Base-by-base conservation (phyloP, 1,284 basidiomycete species). In the Termitomyces sp. region DNA sequence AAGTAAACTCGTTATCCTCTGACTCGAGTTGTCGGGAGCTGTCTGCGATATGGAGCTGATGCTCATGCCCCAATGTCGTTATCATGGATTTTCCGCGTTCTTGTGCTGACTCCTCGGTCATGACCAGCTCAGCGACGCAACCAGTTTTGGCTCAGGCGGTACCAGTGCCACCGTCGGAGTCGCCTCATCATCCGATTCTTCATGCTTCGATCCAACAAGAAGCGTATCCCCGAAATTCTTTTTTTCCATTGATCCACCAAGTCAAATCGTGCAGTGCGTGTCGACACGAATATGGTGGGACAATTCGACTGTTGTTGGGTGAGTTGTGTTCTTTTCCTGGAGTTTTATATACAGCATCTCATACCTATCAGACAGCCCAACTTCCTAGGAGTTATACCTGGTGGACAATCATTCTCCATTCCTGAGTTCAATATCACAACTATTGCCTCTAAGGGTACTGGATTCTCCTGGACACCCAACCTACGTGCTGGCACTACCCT, bases 361-460 rank as follows among this genome's bases (percentile, higher is more conserved):
- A 35, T 47, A 13, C 4, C 24, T 35, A 44, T 59, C 45, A 85
- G 85, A 9, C 76, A 64, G 1, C 75, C 81, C 3, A 75, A 67
- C 30, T 86, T 91, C 65, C 72, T 81, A 38, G 88, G 86, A 8
- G 72, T 90, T 39, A 90, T 91, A 31, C 89, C 88, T 1, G 88
- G 87, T 1, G 88, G 88, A 14, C 70, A 87, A 47, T 86, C 87
- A 0, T 90, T 90, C 63, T 62, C 73, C 6, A 78, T 91, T 50
- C 81, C 83, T 1, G 52, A 74, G 50, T 72, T 71, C 6, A 33
- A 60, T 1, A 64, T 81, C 24, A 76, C 80, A 1, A 67, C 70
- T 7, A 65, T 75, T 0, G 26, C 63, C 0, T 55, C 60, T 0
- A 66, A 80, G 56, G 86, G 86, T 4, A 76, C 69, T 16, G 85